Conservation (phyloP, 2,329 filamentous ascomycete genomes). For the Cladobotryum mycophilum region DNA sequence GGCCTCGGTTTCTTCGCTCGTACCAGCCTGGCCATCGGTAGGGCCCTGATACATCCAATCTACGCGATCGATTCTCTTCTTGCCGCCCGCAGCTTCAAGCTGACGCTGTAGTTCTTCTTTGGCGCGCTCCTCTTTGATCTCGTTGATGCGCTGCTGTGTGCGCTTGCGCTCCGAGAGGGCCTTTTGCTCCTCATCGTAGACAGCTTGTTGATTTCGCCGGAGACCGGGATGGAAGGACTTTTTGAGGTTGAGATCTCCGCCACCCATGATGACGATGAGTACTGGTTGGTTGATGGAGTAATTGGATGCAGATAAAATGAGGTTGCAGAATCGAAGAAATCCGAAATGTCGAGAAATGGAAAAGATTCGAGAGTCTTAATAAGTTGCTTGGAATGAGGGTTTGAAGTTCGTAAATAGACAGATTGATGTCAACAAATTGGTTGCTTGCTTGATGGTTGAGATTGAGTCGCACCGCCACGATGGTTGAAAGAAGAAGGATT, state of each 20-base stretch:
- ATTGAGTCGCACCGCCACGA: too few species aligned
- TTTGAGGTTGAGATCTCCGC: slow-evolving; percentile 91
- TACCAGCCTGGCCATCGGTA: slow-evolving; percentile 66
- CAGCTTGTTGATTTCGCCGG: slow-evolving; percentile 81
- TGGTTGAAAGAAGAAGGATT: too few species aligned
- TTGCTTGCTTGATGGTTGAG: too few species aligned
- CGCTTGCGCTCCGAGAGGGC: slow-evolving; percentile 92
- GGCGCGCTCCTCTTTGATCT: slow-evolving; percentile 87
- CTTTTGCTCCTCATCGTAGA: slow-evolving; percentile 87
- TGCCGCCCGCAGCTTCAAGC: slow-evolving; percentile 81
- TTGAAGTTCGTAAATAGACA: too few species aligned
- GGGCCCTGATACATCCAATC: slow-evolving; percentile 99
- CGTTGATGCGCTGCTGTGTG: slow-evolving; percentile 84
- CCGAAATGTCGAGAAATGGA: too few species aligned
- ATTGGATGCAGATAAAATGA: too few species aligned
- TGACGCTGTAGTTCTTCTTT: slow-evolving; percentile 88
- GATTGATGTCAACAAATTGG: too few species aligned
- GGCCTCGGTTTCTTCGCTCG: slow-evolving; percentile 83
- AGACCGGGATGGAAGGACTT: slow-evolving; percentile 91
- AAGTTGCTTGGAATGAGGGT: too few species aligned
- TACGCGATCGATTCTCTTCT: slow-evolving; percentile 72
- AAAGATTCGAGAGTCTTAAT: too few species aligned
- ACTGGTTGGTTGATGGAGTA: too few species aligned
- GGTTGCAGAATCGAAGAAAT: too few species aligned
- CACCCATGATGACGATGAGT: slow-evolving; percentile 62